Percentiles rank a stretch among this genome's conserved stretches.
Conservation (phyloP, 768 basidiomycete genomes). For the Aureoboletus auriporus region DNA sequence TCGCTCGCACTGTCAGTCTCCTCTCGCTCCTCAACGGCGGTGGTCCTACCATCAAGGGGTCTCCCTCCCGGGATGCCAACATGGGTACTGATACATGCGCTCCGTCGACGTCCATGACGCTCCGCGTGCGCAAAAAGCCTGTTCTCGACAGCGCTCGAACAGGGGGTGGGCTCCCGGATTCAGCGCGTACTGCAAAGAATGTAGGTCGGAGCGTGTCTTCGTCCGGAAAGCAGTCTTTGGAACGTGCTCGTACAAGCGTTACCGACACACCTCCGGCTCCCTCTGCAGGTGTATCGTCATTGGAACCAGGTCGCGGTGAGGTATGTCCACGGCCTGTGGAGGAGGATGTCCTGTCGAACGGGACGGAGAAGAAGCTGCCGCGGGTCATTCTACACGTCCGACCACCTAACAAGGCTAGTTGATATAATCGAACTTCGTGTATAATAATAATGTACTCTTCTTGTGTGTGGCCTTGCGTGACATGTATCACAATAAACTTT, state of each 20-base stretch:
- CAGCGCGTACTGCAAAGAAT: neutral
- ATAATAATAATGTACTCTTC: too few species aligned
- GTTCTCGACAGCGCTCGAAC: neutral
- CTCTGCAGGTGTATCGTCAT: neutral
- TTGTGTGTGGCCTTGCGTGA: too few species aligned
- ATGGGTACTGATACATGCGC: conserved; percentile 3
- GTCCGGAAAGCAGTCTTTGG: neutral
- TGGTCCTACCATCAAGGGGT: conserved; percentile 2
- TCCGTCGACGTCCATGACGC: conserved; percentile 39
- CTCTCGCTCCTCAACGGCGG: conserved; percentile 7
- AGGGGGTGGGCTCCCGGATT: neutral
- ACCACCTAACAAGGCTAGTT: conserved; percentile 22
- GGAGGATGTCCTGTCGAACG: conserved; percentile 1
- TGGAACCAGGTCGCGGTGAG: neutral
- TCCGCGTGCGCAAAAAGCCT: conserved; percentile 46
- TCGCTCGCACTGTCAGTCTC: conserved; percentile 45
- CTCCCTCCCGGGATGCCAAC: conserved; percentile 1
- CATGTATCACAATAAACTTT: too few species aligned
- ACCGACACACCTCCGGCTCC: neutral
- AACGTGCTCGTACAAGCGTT: neutral
- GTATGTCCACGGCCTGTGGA: neutral
- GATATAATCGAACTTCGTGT: neutral
- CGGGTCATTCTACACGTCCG: conserved; percentile 56
- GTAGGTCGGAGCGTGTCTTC: conserved; percentile 5
- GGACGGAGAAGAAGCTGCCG: conserved; percentile 42